A percentile compares a stretch with the other conserved stretches of the same genome.
These are phyloP conservation scores for Hyaloscypha variabilis DNA, from an alignment of 495 filamentous ascomycete genomes.

Conservation along the genomic window DNA sequence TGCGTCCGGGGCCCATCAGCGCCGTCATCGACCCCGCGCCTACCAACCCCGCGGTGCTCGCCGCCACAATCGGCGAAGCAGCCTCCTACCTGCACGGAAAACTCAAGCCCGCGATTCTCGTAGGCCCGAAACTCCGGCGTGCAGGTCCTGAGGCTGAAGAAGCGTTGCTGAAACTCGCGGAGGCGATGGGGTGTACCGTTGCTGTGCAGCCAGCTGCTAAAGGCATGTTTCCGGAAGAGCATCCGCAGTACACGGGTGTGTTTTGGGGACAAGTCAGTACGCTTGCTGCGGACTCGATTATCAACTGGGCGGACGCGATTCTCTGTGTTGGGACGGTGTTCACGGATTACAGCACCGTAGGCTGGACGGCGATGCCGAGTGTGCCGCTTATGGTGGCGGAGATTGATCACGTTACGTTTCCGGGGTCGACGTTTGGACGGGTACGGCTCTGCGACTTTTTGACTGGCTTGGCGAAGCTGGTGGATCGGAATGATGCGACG, in stretches of 20 bases:
- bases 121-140: not conserved
- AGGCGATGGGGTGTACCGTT: not conserved
- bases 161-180: not conserved
- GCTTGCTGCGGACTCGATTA: not conserved
- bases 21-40: not conserved
- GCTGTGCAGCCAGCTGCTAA: constrained; percentile 4
- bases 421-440: not conserved
- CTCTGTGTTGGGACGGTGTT: constrained; percentile 2
- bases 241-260: constrained; percentile 4
- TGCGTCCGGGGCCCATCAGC: not conserved
- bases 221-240: not conserved
- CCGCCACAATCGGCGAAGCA: not conserved
- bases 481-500: not conserved
- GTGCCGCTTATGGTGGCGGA: constrained; percentile 1
- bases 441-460: constrained; percentile 3
- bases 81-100: not conserved
- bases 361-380: constrained; percentile 5
- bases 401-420: constrained; percentile 1
- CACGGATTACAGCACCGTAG: constrained; percentile 2
- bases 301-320: constrained; percentile 3
- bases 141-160: not conserved
- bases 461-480: not conserved
- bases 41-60: not conserved
- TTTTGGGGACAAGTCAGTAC: constrained; percentile 6
- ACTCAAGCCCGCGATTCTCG: not conserved